Percentiles rank a stretch among this genome's conserved stretches.
phyloP scores from a whole-genome alignment of 2,329 filamentous ascomycete species.

The Curvularia spicifera region DNA sequence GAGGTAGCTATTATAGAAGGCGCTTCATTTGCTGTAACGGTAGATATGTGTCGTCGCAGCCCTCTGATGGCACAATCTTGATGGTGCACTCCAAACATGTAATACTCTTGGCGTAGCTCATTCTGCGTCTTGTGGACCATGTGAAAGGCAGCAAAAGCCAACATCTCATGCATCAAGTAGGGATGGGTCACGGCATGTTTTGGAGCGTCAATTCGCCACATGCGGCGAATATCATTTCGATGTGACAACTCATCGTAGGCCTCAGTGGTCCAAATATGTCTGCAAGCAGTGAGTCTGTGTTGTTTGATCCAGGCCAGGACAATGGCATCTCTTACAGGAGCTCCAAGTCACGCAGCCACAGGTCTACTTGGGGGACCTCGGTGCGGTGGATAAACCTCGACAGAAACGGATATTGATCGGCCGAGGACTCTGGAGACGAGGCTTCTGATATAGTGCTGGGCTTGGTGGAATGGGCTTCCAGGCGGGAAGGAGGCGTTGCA shows the following conservation, averaged over 20 bases:
- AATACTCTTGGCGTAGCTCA: slow-evolving; percentile 36
- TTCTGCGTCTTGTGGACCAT: slow-evolving; percentile 40
- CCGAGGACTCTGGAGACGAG: slow-evolving; percentile 35
- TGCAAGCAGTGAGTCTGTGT: slow-evolving; percentile 18
- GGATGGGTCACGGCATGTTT: slow-evolving; percentile 43
- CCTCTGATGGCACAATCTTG: slow-evolving; percentile 47
- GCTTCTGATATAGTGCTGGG: slow-evolving; percentile 24
- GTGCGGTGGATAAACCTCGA: slow-evolving; percentile 37
- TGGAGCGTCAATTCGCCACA: slow-evolving; percentile 47
- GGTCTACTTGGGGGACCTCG: slow-evolving; percentile 28
- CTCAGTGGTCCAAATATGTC: slow-evolving; percentile 45
- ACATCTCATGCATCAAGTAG: slow-evolving; percentile 52
- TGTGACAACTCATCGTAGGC: slow-evolving; percentile 34
- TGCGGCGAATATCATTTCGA: slow-evolving; percentile 33
- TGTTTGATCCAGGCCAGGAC: neutral
- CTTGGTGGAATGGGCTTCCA: slow-evolving; percentile 31
- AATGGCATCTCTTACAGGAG: slow-evolving; percentile 36
- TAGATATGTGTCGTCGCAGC: slow-evolving; percentile 38
- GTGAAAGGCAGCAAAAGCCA: slow-evolving; percentile 52
- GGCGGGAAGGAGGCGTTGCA: slow-evolving; percentile 24
- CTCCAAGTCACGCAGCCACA: slow-evolving; percentile 45
- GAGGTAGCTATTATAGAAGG: slow-evolving; percentile 42
- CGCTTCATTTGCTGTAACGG: slow-evolving; percentile 41
- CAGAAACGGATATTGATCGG: slow-evolving; percentile 44
- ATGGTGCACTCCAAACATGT: slow-evolving; percentile 45